Percentiles rank a stretch among this genome's conserved stretches.
Conservation (phyloP, 169 alveolate genomes). For the Plasmodium gaboni region DNA sequence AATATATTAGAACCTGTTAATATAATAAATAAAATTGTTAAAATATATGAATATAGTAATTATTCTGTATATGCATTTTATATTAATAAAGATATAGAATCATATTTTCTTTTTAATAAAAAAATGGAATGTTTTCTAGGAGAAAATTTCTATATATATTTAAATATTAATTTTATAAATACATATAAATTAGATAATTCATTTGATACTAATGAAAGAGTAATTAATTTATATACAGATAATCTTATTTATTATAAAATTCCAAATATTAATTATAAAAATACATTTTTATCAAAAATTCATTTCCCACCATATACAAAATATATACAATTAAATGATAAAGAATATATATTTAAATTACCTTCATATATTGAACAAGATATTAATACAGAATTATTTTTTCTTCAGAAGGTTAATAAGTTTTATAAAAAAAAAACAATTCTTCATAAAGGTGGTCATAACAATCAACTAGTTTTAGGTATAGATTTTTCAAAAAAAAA, state of each 20-base stretch:
- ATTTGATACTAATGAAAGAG: not conserved
- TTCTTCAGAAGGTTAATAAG: constrained; percentile 6
- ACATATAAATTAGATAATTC: constrained; percentile 24
- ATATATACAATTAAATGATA: constrained; percentile 13
- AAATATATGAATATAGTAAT: constrained; percentile 19
- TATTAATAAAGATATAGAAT: constrained; percentile 40
- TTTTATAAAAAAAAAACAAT: constrained; percentile 8
- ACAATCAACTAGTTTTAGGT: not conserved
- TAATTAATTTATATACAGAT: constrained; percentile 6
- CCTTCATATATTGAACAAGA: constrained; percentile 12
- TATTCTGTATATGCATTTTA: constrained; percentile 9
- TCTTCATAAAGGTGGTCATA: constrained; percentile 12
- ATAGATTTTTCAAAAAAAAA: constrained; percentile 19
- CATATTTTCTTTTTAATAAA: constrained; percentile 16
- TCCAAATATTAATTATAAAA: constrained; percentile 2
- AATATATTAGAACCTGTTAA: constrained; percentile 36
- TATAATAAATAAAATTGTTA: constrained; percentile 30
- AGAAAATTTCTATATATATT: constrained; percentile 12
- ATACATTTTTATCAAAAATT: not conserved
- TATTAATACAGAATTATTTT: constrained; percentile 1
- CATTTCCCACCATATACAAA: constrained; percentile 26
- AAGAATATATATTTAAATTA: constrained; percentile 14
- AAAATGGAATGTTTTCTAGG: constrained; percentile 46
- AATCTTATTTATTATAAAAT: constrained; percentile 41
- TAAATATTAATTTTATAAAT: constrained; percentile 21